Percentiles rank a stretch among this genome's conserved stretches.
These are phyloP conservation scores for Coemansia sp. DNA, from an alignment of 192 early-diverging fungal genomes.

Conservation along the genomic window DNA sequence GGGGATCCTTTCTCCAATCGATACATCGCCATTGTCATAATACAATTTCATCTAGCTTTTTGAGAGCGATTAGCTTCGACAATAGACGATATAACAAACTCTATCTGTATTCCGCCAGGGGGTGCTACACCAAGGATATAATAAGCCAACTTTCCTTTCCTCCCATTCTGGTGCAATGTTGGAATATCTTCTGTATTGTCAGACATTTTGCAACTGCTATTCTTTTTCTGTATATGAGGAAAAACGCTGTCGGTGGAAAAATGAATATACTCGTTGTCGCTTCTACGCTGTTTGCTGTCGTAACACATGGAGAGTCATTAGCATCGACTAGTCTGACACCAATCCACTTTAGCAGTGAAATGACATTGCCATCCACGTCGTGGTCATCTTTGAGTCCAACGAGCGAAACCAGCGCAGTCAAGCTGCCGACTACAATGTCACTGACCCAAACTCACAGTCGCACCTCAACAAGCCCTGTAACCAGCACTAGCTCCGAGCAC, in stretches of 20 bases:
- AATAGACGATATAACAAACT: too few relatives aligned
- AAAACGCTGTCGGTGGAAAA: neutral
- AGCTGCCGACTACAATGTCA: neutral
- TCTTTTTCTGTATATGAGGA: too few relatives aligned
- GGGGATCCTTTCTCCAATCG: neutral
- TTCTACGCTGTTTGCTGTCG: neutral
- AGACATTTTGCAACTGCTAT: too few relatives aligned
- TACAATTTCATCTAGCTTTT: neutral
- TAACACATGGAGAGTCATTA: neutral
- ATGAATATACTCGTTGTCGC: neutral
- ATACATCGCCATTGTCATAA: neutral
- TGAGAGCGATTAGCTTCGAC: neutral
- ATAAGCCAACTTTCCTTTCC: too few relatives aligned
- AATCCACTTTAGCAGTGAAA: constrained; percentile 11
- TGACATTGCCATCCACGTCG: neutral
- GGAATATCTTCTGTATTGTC: too few relatives aligned
- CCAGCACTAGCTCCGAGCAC: neutral
- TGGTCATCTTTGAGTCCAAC: neutral
- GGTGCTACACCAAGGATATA: too few relatives aligned
- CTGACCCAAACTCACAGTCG: neutral
- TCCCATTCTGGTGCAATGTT: too few relatives aligned
- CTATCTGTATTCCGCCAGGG: too few relatives aligned
- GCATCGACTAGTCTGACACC: neutral
- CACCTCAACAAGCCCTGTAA: neutral
- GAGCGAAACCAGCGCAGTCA: neutral